Evolutionary conservation across 148 eudicot species (phyloP), one percentile per base, ranked within the genome.

Genomic region (Heliosperma pusillum): DNA sequence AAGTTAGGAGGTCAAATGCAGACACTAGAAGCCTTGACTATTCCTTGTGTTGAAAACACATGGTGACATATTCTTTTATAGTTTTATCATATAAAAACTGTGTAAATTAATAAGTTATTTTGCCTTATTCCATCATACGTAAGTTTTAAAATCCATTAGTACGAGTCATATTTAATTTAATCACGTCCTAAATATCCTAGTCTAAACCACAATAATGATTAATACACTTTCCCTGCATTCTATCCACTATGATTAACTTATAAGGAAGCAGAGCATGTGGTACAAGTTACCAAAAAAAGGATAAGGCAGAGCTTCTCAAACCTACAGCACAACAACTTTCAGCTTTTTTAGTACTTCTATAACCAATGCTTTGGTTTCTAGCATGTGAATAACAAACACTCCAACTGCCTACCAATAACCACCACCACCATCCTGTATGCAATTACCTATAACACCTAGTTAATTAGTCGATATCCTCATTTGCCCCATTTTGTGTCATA

Each of bases 331-430:
- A 63, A 40, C 66, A 63, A 63, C 66, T 63, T 33, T 73, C 53
- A 74, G 19, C 65, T 26, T 66, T 73, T 67, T 36, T 6, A 29
- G 30, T 29, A 29, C n/a, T n/a, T n/a, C n/a, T 50, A 21, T 56
- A 29, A 67, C 69, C 58, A 60, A 21, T 45, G 16, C 9, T 36
- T 74, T 79, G 47, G 69, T 45, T 79, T 79, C 19, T 79, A 74
- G 77, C 59, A 57, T 66, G 16, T 12, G 19, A 33, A 58, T n/a
- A 27, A 72, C 66, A 73, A 68, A 73, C 72, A 78, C 77, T 19
- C 44, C 12, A 30, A 72, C 58, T 50, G 50, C 69, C 69, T 29
- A 33, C 36, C 36, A 1, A 33, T 33, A 33, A 33, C 36, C 36
- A 33, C 36, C 36, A 33, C 36, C 36, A 33, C 36, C 36, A 3